Evolutionary conservation across 805 yeast genomes (phyloP).

Genomic region (Tetrapisispora nanseiensis): DNA sequence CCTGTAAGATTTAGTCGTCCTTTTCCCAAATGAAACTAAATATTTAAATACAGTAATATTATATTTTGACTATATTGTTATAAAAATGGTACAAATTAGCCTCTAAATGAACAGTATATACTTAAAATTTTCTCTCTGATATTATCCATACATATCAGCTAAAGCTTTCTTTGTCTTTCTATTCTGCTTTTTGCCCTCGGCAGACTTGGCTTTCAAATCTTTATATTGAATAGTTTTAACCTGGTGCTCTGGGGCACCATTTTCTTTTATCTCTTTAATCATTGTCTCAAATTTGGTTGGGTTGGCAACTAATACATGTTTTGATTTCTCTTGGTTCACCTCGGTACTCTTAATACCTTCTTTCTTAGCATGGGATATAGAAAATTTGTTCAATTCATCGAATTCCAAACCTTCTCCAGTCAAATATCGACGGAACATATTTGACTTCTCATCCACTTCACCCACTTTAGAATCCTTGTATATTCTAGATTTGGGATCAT

Average conservation of each 20-base stretch:
- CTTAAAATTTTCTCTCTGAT: not conserved
- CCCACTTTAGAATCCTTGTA: constrained; percentile 29
- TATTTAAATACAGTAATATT: too few relatives aligned
- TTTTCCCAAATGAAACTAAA: too few relatives aligned
- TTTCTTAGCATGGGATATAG: constrained; percentile 35
- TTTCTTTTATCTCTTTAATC: constrained; percentile 6
- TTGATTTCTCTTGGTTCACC: constrained; percentile 17
- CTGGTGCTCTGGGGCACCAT: not conserved
- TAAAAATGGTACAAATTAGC: too few relatives aligned
- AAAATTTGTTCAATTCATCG: constrained; percentile 39
- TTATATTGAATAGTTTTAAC: not conserved
- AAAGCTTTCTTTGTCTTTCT: constrained; percentile 11
- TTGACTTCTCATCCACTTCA: constrained; percentile 30
- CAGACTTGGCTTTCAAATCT: constrained; percentile 12
- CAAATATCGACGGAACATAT: constrained; percentile 43
- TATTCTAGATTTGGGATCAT: constrained; percentile 46
- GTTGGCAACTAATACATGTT: constrained; percentile 28
- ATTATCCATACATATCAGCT: constrained; percentile 17
- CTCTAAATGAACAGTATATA: too few relatives aligned
- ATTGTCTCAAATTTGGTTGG: constrained; percentile 28
- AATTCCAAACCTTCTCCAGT: constrained; percentile 51
- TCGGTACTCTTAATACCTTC: constrained; percentile 22
- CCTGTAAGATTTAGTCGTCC: too few relatives aligned
- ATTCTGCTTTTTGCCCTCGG: constrained; percentile 17
- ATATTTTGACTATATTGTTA: too few relatives aligned